Conservation (phyloP, 2,329 filamentous ascomycete genomes). For the Sclerotinia subarctica region DNA sequence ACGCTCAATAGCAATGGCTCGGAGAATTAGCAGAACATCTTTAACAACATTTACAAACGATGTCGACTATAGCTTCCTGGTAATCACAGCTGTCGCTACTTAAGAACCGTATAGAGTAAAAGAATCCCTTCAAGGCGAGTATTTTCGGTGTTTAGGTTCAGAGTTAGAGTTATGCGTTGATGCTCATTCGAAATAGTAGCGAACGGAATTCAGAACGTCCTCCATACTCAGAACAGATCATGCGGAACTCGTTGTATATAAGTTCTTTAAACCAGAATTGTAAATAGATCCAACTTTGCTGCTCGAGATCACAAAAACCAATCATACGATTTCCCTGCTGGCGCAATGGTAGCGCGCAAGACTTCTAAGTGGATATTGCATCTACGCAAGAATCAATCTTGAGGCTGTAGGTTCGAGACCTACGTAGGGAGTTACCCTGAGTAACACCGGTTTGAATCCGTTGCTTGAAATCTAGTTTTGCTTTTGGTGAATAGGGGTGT, state of each 20-base stretch:
- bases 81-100: not conserved
- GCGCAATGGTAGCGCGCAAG: conserved; percentile 21
- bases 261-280: accelerated
- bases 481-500: not conserved
- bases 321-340: conserved; percentile 10
- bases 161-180: too few relatives aligned
- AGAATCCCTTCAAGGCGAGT: not conserved
- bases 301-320: not conserved
- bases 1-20: not conserved
- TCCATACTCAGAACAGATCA: too few relatives aligned
- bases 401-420: conserved; percentile 12
- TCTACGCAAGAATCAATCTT: not conserved
- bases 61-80: not conserved
- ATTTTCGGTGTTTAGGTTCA: not conserved
- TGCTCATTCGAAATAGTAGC: not conserved
- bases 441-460: not conserved
- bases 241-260: not conserved
- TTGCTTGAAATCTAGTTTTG: not conserved
- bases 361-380: conserved; percentile 1
- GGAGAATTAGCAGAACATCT: not conserved
- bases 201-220: not conserved
- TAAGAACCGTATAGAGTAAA: not conserved
- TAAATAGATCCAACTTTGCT: accelerated
- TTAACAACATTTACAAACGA: not conserved
- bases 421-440: conserved; percentile 4